Evolutionary conservation across 2,329 filamentous ascomycete genomes (phyloP).

Genomic region (Verruconis gallopava): DNA sequence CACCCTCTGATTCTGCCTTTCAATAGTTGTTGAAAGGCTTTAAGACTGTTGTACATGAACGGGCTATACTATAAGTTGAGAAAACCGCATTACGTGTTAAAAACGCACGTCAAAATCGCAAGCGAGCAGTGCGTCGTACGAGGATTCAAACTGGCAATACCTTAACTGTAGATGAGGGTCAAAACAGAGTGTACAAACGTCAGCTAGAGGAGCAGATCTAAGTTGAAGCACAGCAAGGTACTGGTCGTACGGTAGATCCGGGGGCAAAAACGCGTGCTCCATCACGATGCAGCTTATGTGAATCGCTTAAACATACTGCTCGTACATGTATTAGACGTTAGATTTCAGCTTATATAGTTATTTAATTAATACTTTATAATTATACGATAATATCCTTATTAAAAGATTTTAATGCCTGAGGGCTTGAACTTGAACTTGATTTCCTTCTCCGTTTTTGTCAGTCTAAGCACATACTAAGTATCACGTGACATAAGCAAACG

Average conservation of each 20-base stretch:
- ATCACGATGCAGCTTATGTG: background rate
- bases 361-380: no score
- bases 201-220: background rate
- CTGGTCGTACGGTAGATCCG: background rate
- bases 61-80: background rate
- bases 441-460: no score
- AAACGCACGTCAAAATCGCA: no score
- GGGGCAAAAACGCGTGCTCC: background rate
- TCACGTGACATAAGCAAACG: no score
- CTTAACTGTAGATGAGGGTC: background rate
- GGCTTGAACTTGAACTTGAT: no score
- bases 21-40: background rate
- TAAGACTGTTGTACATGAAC: no score
- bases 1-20: background rate
- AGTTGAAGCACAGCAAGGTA: no score
- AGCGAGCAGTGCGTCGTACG: background rate
- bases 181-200: conserved; percentile 1
- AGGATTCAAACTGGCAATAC: background rate
- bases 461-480: no score
- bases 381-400: no score
- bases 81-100: background rate
- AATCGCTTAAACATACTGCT: background rate
- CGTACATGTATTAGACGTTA: background rate
- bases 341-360: no score
- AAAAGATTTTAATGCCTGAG: no score